Evolutionary conservation across 2,329 filamentous ascomycete species (phyloP).

Genomic region (Dactylellina haptotyla): DNA sequence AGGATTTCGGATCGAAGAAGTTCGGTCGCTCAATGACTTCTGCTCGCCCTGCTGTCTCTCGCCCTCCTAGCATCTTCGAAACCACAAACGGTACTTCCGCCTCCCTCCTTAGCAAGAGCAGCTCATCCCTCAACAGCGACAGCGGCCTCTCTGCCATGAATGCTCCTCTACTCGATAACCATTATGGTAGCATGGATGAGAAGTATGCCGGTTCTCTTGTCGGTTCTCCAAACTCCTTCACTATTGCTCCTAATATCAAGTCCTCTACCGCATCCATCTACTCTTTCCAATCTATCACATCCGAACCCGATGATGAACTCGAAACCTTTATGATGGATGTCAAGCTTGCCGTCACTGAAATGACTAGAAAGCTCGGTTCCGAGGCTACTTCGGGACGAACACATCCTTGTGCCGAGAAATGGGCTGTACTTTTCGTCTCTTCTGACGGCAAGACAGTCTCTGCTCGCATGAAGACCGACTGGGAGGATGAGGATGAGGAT

Average conservation of each 20-base stretch:
- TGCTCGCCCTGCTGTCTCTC: conserved; percentile 33
- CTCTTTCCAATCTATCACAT: conserved; percentile 54
- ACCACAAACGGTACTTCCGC: conserved; percentile 69
- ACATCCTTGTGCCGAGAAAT: conserved; percentile 83
- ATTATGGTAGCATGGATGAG: conserved; percentile 65
- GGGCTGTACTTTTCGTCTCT: conserved; percentile 83
- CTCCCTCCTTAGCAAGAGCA: conserved; percentile 77
- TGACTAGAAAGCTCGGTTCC: conserved; percentile 72
- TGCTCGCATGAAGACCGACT: conserved; percentile 77
- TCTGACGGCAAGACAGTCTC: conserved; percentile 76
- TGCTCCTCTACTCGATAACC: conserved; percentile 69
- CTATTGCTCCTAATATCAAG: conserved; percentile 54
- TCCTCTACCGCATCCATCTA: conserved; percentile 62
- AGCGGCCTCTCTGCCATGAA: conserved; percentile 68
- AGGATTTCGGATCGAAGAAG: conserved; percentile 65
- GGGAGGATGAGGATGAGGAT: conserved; percentile 74
- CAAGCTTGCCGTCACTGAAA: conserved; percentile 75
- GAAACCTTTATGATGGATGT: conserved; percentile 65
- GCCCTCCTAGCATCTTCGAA: conserved; percentile 63
- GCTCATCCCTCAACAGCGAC: conserved; percentile 77
- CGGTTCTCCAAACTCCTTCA: conserved; percentile 53
- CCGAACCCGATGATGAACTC: conserved; percentile 46
- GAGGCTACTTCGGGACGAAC: conserved; percentile 74
- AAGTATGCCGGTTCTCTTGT: conserved; percentile 60
- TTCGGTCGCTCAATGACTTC: conserved; percentile 56